Evolutionary conservation across 352 stramenopile species (phyloP), one percentile per base, ranked within the genome.

Genomic region (Phytophthora capsici): DNA sequence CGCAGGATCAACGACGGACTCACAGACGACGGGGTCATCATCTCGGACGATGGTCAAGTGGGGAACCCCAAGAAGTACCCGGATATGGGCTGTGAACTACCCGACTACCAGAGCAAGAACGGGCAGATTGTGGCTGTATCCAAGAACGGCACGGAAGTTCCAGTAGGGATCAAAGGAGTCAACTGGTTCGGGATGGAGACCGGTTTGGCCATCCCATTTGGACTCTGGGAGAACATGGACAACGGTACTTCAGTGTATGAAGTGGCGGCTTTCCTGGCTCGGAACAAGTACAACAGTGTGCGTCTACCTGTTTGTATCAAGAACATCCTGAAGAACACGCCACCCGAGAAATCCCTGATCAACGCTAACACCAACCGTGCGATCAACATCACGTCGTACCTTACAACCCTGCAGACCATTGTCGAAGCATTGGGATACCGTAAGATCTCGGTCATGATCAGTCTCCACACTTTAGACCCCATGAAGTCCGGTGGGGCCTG

Each of bases 131-230:
- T 67, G 5, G 76, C 75, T 0, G 72, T 84, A 2, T 53, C 73
- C 1, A 63, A 75, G 34, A 86, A 89, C 41, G 81, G 81, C 40
- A 88, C 75, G 0, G 80, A 89, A 44, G 63, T 83, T 4, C 57
- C 68, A 0, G 66, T 90, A 13, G 66, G 61, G 23, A 78, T 90
- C 52, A 90, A 90, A 28, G 82, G 82, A 5, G 70, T 86, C 56
- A 90, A 90, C 55, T 90, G 82, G 81, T 90, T 89, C 62, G 82
- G 82, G 28, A 90, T 90, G 82, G 82, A 90, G 63, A 90, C 82
- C 41, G 54, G 81, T 57, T 20, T 57, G 3, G 60, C 46, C 0
- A 86, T 73, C 16, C 85, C 85, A 0, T 86, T 93, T 28, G 85
- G 85, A 4, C 47, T 93, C 4, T 93, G 85, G 85, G 78, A 89